Evolutionary conservation across 2,329 filamentous ascomycete species (phyloP), one percentile per base, ranked within the genome.

Genomic region (Seiridium cupressi): DNA sequence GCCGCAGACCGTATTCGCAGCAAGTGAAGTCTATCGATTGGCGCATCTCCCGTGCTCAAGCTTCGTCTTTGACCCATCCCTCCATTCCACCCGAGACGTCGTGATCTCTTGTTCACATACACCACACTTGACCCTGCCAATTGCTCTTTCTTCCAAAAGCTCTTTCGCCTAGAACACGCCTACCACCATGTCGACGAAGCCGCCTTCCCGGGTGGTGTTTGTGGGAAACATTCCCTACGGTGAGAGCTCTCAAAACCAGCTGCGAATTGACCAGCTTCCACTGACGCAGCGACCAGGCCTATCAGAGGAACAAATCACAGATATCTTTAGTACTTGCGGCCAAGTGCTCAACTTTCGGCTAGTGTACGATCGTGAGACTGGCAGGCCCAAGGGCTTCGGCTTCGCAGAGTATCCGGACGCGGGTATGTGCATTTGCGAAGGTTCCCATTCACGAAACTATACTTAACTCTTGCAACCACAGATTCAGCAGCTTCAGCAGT

Each of bases 381-480:
- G 94, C 47, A 88, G 92, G 60, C 93, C 95, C 1, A 98, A 97
- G 76, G 95, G 95, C 18, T 99, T 97, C 73, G 95, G 95, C 42
- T 99, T 98, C 70, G 91, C 93, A 70, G 94, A 98, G 74, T 99
- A 96, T 72, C 90, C 92, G 59, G 95, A 98, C 72, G 88, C 91
- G 61, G 94, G 96, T 85, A 83, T 42, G 74, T 61, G 3, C 18
- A 9, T n/a, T 26, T 26, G 18, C 18, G 18, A 26, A 26, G 18
- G 18, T 2, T 18, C 13, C 31, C 46, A 18, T 48, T 44, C 5
- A 26, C 4, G 40, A 26, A 31, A 32, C 18, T 32, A 7, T 11
- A 6, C 13, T 26, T 55, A 7, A 46, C 32, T 9, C n/a, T 38
- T 13, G 32, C n/a, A 38, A 31, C 57, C 44, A 46, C 61, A 87